Conservation (phyloP, 2,329 filamentous ascomycete genomes). For the Xylaria digitata region DNA sequence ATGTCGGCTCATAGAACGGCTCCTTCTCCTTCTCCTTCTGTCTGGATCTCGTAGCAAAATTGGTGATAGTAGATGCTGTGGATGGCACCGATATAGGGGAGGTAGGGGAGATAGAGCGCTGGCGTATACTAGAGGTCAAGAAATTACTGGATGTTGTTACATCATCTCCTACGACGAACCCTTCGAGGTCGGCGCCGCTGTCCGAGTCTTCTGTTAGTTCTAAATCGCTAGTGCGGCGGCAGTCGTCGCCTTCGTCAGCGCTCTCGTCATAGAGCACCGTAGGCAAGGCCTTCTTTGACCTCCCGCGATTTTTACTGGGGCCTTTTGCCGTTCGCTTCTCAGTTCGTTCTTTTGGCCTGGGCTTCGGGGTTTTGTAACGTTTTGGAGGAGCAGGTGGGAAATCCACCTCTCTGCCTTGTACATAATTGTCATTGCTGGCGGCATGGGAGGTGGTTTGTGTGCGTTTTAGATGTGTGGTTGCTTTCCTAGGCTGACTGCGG, state of each 20-base stretch:
- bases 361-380: conserved; percentile 30
- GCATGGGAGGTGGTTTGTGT: conserved; percentile 19
- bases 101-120: conserved; percentile 40
- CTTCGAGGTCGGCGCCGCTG: conserved; percentile 48
- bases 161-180: conserved; percentile 50
- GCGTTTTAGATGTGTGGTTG: conserved; percentile 19
- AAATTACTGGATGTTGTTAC: conserved; percentile 47
- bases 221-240: conserved; percentile 52
- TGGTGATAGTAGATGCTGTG: conserved; percentile 35
- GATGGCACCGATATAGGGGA: conserved; percentile 43
- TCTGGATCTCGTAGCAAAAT: conserved; percentile 19
- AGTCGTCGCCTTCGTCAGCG: conserved; percentile 51
- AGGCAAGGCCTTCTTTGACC: conserved; percentile 39
- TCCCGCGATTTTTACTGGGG: conserved; percentile 32
- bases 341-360: conserved; percentile 23
- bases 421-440: conserved; percentile 24
- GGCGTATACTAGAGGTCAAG: conserved; percentile 44
- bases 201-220: conserved; percentile 53
- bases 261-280: conserved; percentile 49
- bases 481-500: conserved; percentile 36
- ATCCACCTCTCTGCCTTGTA: conserved; percentile 29
- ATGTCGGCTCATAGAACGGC: conserved; percentile 42
- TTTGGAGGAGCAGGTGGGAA: conserved; percentile 37
- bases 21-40: conserved; percentile 32
- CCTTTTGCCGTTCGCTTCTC: conserved; percentile 32